These are phyloP conservation scores for Penicillium sp. DNA, from an alignment of 2,329 filamentous ascomycete species.

Conservation along the genomic window DNA sequence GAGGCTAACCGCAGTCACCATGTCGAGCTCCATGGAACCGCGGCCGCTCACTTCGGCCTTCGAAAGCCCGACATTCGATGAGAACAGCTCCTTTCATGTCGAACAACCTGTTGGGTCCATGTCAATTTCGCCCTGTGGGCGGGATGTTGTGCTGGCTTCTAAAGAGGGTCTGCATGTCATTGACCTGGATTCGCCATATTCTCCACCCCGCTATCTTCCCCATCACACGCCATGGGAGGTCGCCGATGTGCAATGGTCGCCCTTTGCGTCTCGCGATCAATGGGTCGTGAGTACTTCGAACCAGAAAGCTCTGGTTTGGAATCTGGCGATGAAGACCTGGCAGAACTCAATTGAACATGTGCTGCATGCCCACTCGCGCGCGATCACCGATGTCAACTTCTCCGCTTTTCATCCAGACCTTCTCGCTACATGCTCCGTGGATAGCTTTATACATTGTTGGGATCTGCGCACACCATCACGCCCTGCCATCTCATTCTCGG, in stretches of 20 bases:
- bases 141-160: constrained; percentile 89
- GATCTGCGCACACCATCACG: constrained; percentile 76
- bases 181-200: constrained; percentile 87
- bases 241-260: constrained; percentile 95
- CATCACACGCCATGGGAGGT: constrained; percentile 93
- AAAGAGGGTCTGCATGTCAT: constrained; percentile 89
- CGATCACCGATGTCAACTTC: constrained; percentile 96
- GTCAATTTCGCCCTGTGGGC: constrained; percentile 87
- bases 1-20: constrained; percentile 22
- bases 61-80: constrained; percentile 85
- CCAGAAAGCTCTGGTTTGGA: constrained; percentile 93
- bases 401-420: constrained; percentile 89
- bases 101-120: constrained; percentile 82
- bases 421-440: constrained; percentile 86
- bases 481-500: constrained; percentile 80
- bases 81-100: constrained; percentile 81
- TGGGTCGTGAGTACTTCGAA: constrained; percentile 96
- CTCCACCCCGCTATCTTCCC: constrained; percentile 79
- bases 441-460: constrained; percentile 93
- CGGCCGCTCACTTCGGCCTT: constrained; percentile 61
- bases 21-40: constrained; percentile 41
- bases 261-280: constrained; percentile 84
- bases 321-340: constrained; percentile 71
- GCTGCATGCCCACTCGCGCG: constrained; percentile 80
- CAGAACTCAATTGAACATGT: constrained; percentile 88